Conservation (phyloP, 2,329 filamentous ascomycete genomes). For the Pleoardoris graminearum region DNA sequence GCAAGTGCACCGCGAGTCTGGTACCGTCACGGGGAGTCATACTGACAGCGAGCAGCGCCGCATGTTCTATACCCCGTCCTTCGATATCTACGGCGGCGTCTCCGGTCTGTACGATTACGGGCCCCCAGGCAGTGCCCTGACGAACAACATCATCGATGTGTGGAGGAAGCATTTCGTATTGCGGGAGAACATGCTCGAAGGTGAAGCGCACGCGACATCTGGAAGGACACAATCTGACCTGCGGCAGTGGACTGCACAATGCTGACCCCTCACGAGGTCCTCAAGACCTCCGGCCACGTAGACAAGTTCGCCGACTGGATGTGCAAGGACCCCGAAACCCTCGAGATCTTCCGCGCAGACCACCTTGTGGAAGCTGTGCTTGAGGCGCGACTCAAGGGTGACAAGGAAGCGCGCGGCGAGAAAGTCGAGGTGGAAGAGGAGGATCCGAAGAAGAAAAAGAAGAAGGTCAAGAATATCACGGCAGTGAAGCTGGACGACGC, state of each 20-base stretch:
- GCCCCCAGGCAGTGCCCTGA: conserved; percentile 81
- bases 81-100: conserved; percentile 91
- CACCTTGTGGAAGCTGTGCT: conserved; percentile 95
- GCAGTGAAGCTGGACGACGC: conserved; percentile 85
- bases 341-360: conserved; percentile 93
- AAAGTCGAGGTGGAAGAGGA: conserved; percentile 76
- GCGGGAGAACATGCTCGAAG: conserved; percentile 90
- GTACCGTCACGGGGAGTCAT: conserved; percentile 21
- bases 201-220: conserved; percentile 23
- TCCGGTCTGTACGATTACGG: conserved; percentile 92
- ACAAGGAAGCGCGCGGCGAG: conserved; percentile 89
- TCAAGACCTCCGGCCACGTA: conserved; percentile 92
- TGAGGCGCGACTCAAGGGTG: conserved; percentile 81
- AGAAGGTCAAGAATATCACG: conserved; percentile 63
- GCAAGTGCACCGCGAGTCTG: conserved; percentile 52
- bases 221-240: conserved; percentile 18
- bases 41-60: conserved; percentile 38
- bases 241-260: conserved; percentile 79
- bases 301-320: conserved; percentile 99
- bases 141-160: conserved; percentile 82
- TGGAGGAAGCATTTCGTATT: conserved; percentile 95
- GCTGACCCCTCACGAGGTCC: conserved; percentile 87
- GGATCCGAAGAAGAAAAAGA: conserved; percentile 86
- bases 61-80: conserved; percentile 89
- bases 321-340: conserved; percentile 98